A percentile compares a stretch with the other conserved stretches of the same genome.
phyloP scores from a whole-genome alignment of 768 basidiomycete genomes.

The Macrocybe gigantea region DNA sequence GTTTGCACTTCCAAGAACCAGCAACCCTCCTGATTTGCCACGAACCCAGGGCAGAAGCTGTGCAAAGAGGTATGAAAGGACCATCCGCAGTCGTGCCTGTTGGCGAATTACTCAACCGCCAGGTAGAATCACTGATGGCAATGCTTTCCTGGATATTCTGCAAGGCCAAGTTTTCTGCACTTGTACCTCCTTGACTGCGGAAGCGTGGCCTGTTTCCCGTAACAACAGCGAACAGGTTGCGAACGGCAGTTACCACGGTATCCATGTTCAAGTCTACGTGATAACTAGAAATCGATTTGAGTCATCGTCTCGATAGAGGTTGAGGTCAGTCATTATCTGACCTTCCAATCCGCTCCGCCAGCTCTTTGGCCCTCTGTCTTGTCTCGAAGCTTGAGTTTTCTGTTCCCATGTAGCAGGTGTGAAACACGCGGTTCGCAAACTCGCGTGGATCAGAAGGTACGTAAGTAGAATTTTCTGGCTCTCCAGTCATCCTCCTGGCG shows the following conservation, averaged over 20 bases:
- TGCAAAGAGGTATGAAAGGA: slow-evolving; percentile 90
- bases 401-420: slow-evolving; percentile 99
- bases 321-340: slow-evolving; percentile 19
- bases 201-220: slow-evolving; percentile 63
- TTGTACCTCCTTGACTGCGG: slow-evolving; percentile 79
- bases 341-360: slow-evolving; percentile 89
- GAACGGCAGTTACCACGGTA: slow-evolving; percentile 76
- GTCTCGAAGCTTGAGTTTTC: slow-evolving; percentile 92
- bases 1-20: slow-evolving; percentile 97
- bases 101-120: not conserved
- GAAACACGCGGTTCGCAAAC: slow-evolving; percentile 83
- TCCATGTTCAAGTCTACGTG: slow-evolving; percentile 98
- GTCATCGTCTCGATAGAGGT: not conserved
- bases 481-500: slow-evolving; percentile 84
- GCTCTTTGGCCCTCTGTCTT: slow-evolving; percentile 75
- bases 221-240: slow-evolving; percentile 76
- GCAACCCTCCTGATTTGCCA: slow-evolving; percentile 75
- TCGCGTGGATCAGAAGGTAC: slow-evolving; percentile 84
- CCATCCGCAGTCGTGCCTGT: slow-evolving; percentile 90
- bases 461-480: slow-evolving; percentile 76
- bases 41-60: slow-evolving; percentile 92
- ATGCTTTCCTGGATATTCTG: slow-evolving; percentile 86
- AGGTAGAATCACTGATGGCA: not conserved
- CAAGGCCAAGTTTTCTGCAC: slow-evolving; percentile 89
- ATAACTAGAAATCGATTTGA: slow-evolving; percentile 50